A percentile compares a stretch with the other conserved stretches of the same genome.
Evolutionary conservation across 805 yeast species (phyloP).

Genomic region (Blastobotrys attinorum): DNA sequence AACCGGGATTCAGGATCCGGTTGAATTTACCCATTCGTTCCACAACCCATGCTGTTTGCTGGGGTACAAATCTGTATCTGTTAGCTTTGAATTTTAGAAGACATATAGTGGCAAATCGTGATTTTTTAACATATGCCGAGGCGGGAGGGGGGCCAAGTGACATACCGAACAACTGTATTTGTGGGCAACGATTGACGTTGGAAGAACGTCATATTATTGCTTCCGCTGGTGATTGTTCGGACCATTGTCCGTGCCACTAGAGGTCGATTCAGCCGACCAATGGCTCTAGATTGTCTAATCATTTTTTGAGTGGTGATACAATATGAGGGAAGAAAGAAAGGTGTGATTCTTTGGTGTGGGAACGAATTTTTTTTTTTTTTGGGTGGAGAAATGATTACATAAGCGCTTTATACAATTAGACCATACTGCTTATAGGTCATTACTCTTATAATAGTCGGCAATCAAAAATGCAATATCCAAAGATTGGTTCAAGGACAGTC

Average conservation of each 20-base stretch:
- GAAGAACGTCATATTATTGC: constrained; percentile 41
- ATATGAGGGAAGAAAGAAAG: not conserved
- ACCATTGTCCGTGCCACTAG: too few relatives aligned
- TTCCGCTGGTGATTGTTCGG: not conserved
- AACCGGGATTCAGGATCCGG: constrained; percentile 62
- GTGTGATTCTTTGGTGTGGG: too few relatives aligned
- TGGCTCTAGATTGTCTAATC: too few relatives aligned
- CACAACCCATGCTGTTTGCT: constrained; percentile 85
- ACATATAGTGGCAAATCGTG: too few relatives aligned
- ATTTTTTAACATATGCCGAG: not conserved
- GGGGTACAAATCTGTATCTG: constrained; percentile 56
- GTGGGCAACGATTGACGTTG: constrained; percentile 61
- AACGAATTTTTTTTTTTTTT: too few relatives aligned
- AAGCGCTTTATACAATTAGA: not conserved
- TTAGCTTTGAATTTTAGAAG: too few relatives aligned
- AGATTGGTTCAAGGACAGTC: constrained; percentile 33
- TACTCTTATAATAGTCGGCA: constrained; percentile 28
- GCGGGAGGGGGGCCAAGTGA: not conserved
- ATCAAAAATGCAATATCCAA: constrained; percentile 36
- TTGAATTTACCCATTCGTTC: constrained; percentile 84
- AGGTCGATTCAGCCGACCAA: too few relatives aligned
- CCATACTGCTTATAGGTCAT: not conserved
- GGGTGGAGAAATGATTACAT: too few relatives aligned
- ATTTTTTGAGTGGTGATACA: not conserved
- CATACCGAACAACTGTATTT: constrained; percentile 51